Conservation (phyloP, 208 protist genomes). For the Strigomonas culicis region DNA sequence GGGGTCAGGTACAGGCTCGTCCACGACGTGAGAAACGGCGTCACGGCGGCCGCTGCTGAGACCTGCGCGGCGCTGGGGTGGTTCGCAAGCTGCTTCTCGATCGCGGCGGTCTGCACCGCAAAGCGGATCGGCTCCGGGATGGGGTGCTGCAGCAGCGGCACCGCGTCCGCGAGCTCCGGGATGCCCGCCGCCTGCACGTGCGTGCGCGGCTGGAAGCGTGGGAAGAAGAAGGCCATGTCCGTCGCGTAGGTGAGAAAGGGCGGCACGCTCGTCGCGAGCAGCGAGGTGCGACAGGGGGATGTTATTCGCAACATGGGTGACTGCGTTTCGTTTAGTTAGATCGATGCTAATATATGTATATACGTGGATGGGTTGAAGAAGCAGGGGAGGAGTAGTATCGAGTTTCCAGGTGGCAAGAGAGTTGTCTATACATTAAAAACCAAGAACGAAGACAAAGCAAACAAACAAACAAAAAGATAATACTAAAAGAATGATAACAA, state of each 20-base stretch:
- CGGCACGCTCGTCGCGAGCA: constrained; percentile 54
- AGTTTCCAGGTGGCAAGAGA: too few species aligned
- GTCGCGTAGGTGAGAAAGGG: constrained; percentile 49
- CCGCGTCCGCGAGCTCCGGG: constrained; percentile 67
- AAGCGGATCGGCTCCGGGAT: background rate
- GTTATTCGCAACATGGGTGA: constrained; percentile 56
- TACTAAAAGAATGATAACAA: constrained; percentile 4
- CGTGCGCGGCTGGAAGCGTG: constrained; percentile 64
- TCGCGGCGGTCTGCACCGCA: background rate
- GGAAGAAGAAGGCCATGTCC: constrained; percentile 85
- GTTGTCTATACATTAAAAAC: too few species aligned
- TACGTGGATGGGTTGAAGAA: background rate
- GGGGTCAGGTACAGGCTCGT: constrained; percentile 7
- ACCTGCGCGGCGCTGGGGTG: background rate
- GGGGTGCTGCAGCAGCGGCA: constrained; percentile 24
- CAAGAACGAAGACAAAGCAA: background rate
- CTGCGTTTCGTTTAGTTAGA: background rate
- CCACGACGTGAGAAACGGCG: background rate
- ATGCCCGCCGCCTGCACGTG: constrained; percentile 61
- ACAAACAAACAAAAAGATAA: constrained; percentile 8
- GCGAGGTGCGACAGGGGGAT: constrained; percentile 15
- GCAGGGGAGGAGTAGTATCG: background rate
- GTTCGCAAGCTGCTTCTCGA: background rate
- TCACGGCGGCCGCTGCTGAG: background rate
- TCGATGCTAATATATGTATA: constrained; percentile 4